A percentile compares a stretch with the other conserved stretches of the same genome.
Evolutionary conservation across 371 early-diverging fungal species (phyloP).

Genomic region (Haplosporangium sp.): DNA sequence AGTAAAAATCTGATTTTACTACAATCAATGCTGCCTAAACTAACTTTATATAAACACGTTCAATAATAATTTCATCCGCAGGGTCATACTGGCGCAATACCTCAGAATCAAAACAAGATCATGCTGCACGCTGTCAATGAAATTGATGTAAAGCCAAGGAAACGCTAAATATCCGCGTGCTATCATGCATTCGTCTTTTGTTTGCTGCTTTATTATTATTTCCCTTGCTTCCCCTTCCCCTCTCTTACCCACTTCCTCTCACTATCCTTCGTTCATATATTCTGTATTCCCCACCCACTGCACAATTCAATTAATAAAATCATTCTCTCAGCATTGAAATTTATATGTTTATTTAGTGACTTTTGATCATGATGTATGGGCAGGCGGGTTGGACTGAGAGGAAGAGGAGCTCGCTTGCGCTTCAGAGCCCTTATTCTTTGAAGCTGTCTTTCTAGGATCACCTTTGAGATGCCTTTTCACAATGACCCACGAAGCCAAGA

Average conservation of each 20-base stretch:
- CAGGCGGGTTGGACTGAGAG: background rate
- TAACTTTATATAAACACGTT: background rate
- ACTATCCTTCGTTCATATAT: too few relatives aligned
- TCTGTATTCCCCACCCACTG: too few relatives aligned
- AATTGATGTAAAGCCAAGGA: constrained; percentile 72
- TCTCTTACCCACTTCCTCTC: too few relatives aligned
- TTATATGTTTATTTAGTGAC: background rate
- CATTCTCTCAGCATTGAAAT: background rate
- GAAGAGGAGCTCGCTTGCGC: background rate
- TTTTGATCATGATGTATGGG: constrained; percentile 7
- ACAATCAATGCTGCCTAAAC: background rate
- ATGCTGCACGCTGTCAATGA: constrained; percentile 73
- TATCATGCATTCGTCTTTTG: background rate
- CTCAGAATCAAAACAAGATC: constrained; percentile 63
- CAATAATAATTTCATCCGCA: constrained; percentile 39
- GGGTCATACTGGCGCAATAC: constrained; percentile 62
- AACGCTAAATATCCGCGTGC: constrained; percentile 12
- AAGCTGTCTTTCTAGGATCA: constrained; percentile 37
- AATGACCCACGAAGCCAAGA: constrained; percentile 31
- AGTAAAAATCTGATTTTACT: too few relatives aligned
- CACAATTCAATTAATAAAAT: background rate
- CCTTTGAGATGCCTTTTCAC: constrained; percentile 45
- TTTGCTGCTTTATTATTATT: background rate
- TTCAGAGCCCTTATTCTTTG: constrained; percentile 5
- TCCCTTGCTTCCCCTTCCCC: background rate